These are phyloP conservation scores for Neurospora sp. DNA, from an alignment of 495 filamentous ascomycete genomes.

Conservation along the genomic window DNA sequence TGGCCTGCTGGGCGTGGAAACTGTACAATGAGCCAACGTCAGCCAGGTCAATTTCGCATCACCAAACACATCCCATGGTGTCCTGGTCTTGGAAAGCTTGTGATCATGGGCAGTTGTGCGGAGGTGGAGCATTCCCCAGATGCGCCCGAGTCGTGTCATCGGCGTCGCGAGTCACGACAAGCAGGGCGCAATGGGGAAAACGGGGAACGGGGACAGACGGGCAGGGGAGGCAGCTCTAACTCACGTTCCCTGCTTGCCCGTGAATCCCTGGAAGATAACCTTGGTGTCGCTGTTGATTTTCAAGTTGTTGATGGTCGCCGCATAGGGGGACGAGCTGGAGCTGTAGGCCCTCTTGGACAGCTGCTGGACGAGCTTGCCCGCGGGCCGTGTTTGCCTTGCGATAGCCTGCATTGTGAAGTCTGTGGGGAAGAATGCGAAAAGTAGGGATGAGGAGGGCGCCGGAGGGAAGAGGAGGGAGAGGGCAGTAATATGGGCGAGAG, in stretches of 20 bases:
- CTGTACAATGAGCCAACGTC: conserved; percentile 41
- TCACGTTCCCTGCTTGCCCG: conserved; percentile 96
- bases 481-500: not conserved
- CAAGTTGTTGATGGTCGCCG: conserved; percentile 77
- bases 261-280: conserved; percentile 96
- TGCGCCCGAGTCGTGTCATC: conserved; percentile 1
- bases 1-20: conserved; percentile 96
- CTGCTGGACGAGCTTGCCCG: conserved; percentile 33
- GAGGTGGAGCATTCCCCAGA: not conserved
- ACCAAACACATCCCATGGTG: not conserved
- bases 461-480: not conserved
- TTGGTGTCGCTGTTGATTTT: conserved; percentile 86
- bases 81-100: not conserved
- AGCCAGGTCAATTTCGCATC: conserved; percentile 19
- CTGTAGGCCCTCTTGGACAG: conserved; percentile 56
- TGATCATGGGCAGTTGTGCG: not conserved
- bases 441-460: not conserved
- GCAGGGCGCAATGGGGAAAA: conserved; percentile 1
- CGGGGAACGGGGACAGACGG: not conserved
- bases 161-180: conserved; percentile 10
- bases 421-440: conserved; percentile 1
- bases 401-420: conserved; percentile 34
- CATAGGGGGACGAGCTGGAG: conserved; percentile 59
- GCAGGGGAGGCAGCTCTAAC: conserved; percentile 27
- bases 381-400: conserved; percentile 36